phyloP scores from a whole-genome alignment of 2,329 filamentous ascomycete species.

The Furcasterigmium furcatum region DNA sequence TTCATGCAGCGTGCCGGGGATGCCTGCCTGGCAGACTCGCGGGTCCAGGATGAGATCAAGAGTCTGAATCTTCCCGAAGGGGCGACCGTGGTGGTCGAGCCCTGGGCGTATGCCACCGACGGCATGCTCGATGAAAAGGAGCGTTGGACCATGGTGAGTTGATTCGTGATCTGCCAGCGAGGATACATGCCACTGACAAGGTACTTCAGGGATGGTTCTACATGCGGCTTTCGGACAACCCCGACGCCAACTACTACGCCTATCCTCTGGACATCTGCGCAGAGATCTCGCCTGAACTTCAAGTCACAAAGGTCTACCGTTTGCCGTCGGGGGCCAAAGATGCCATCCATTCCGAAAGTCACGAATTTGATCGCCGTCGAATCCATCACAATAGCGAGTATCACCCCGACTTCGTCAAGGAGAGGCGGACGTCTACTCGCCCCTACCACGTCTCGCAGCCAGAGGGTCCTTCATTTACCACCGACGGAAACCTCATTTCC shows the following conservation, averaged over 20 bases:
- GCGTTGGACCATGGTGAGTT: constrained; percentile 43
- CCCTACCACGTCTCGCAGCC: constrained; percentile 34
- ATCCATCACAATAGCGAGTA: constrained; percentile 31
- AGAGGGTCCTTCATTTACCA: constrained; percentile 30
- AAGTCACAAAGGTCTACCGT: constrained; percentile 46
- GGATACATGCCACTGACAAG: too few species aligned
- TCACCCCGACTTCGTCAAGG: constrained; percentile 21
- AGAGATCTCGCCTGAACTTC: constrained; percentile 45
- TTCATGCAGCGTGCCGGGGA: constrained; percentile 46
- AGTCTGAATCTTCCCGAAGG: constrained; percentile 38
- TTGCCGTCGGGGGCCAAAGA: constrained; percentile 38
- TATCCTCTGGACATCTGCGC: constrained; percentile 52
- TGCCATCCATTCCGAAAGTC: constrained; percentile 26
- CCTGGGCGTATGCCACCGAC: constrained; percentile 54
- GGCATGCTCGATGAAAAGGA: constrained; percentile 47
- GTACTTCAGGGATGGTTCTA: constrained; percentile 11
- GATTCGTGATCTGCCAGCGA: too few species aligned
- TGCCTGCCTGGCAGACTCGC: constrained; percentile 38
- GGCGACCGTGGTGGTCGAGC: constrained; percentile 43
- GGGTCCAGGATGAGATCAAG: constrained; percentile 38
- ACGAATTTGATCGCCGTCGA: constrained; percentile 35
- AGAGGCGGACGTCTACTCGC: constrained; percentile 24
- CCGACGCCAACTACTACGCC: constrained; percentile 54
- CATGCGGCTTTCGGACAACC: constrained; percentile 28
- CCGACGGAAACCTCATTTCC: constrained; percentile 41